Conservation (phyloP, 1,284 basidiomycete genomes). For the Sporisorium sorghi region DNA sequence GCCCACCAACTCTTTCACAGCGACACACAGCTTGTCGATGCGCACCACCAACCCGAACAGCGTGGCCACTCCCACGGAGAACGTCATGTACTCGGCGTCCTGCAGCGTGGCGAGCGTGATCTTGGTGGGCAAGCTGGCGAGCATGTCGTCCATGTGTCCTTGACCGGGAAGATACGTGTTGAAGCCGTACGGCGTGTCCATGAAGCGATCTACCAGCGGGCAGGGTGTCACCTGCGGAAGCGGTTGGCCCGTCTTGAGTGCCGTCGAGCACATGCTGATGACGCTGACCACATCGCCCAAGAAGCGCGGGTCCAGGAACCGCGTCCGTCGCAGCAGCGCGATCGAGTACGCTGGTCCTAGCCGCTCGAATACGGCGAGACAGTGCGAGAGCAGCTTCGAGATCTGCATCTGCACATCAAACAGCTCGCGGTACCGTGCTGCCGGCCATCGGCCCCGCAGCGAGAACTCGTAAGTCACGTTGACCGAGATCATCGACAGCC, state of each 20-base stretch:
- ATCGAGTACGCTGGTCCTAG: conserved; percentile 62
- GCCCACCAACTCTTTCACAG: conserved; percentile 81
- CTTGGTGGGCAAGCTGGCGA: conserved; percentile 23
- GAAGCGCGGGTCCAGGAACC: conserved; percentile 82
- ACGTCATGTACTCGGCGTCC: conserved; percentile 51
- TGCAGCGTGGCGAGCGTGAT: conserved; percentile 33
- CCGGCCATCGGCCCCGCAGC: conserved; percentile 64
- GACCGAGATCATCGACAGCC: conserved; percentile 69
- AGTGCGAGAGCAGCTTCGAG: conserved; percentile 74
- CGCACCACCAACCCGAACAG: conserved; percentile 77
- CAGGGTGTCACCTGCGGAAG: conserved; percentile 88
- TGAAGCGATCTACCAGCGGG: conserved; percentile 81
- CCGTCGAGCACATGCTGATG: conserved; percentile 71
- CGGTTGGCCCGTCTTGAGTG: conserved; percentile 80
- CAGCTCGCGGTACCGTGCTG: conserved; percentile 57
- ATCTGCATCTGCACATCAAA: conserved; percentile 54
- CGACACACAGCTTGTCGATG: conserved; percentile 79
- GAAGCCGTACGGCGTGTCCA: conserved; percentile 69
- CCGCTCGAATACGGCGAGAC: conserved; percentile 42
- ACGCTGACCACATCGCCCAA: conserved; percentile 76
- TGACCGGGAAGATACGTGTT: conserved; percentile 16
- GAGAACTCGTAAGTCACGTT: conserved; percentile 69
- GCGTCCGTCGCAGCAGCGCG: conserved; percentile 80
- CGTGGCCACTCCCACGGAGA: conserved; percentile 75
- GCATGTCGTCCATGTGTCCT: conserved; percentile 12